A percentile compares a stretch with the other conserved stretches of the same genome.
These are phyloP conservation scores for Gentiana dahurica DNA, from an alignment of 257 asterid genomes.

Conservation along the genomic window DNA sequence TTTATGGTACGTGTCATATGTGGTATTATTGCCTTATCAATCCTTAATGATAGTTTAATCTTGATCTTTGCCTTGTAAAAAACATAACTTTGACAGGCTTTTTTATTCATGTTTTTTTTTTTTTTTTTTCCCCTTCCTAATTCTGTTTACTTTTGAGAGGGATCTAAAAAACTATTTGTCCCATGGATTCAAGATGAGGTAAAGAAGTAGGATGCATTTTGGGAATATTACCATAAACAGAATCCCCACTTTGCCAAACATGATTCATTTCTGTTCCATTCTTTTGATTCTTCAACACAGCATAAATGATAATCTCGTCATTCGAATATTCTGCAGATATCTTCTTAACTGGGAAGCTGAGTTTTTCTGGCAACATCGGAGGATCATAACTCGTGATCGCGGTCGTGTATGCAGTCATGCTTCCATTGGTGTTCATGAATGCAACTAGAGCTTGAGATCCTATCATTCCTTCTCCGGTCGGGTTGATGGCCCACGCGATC, in stretches of 20 bases:
- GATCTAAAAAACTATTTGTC: too few species aligned
- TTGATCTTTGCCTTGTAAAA: too few species aligned
- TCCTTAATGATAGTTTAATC: too few species aligned
- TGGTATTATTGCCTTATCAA: too few species aligned
- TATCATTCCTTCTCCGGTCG: constrained; percentile 51
- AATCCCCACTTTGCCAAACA: constrained; percentile 23
- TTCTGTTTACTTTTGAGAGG: too few species aligned
- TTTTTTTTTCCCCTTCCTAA: too few species aligned
- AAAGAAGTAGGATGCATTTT: too few species aligned
- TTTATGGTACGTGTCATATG: too few species aligned
- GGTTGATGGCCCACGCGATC: constrained; percentile 90
- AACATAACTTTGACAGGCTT: too few species aligned
- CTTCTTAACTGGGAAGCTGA: constrained; percentile 28
- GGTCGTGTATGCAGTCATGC: constrained; percentile 33
- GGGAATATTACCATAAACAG: background rate
- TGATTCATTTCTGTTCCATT: constrained; percentile 13
- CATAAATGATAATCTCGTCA: constrained; percentile 13
- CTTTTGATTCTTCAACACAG: constrained; percentile 13
- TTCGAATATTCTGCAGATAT: constrained; percentile 16
- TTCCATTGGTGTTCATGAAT: constrained; percentile 25
- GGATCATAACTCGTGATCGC: constrained; percentile 28
- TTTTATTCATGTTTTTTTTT: too few species aligned
- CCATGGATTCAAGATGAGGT: too few species aligned
- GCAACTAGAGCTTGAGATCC: constrained; percentile 67
- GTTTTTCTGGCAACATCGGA: constrained; percentile 18